phyloP scores from a whole-genome alignment of 768 basidiomycete genomes.

The Kwoniella botswanensis region DNA sequence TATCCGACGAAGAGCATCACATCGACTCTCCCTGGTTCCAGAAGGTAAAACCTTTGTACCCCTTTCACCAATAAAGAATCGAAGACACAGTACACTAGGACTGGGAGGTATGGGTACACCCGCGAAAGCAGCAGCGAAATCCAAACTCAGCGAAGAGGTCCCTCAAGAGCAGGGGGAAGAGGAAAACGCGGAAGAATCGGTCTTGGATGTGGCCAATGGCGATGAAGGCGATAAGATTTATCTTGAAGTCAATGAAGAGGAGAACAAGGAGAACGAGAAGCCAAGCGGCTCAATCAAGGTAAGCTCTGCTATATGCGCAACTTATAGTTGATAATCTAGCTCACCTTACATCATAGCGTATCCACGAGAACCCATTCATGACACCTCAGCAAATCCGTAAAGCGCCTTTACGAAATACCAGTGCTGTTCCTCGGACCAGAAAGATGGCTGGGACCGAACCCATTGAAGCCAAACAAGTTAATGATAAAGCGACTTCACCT shows the following conservation, averaged over 20 bases:
- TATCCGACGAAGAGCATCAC: conserved; percentile 35
- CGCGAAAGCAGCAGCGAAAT: neutral
- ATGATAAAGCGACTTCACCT: neutral
- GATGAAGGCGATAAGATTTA: conserved; percentile 52
- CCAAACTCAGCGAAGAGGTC: conserved; percentile 27
- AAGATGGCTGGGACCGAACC: neutral
- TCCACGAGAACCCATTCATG: conserved; percentile 34
- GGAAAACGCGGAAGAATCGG: conserved; percentile 15
- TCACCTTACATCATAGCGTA: conserved; percentile 17
- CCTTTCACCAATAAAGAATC: conserved; percentile 39
- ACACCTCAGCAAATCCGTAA: conserved; percentile 38
- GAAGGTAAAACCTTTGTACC: conserved; percentile 45
- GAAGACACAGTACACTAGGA: conserved; percentile 39
- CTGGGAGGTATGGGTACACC: conserved; percentile 19
- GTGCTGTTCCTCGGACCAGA: conserved; percentile 38
- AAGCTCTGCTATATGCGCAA: neutral
- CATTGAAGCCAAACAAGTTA: neutral
- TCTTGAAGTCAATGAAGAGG: conserved; percentile 42
- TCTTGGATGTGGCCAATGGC: conserved; percentile 39
- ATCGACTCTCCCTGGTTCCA: conserved; percentile 47
- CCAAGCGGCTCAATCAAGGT: neutral
- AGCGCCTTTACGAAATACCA: conserved; percentile 35
- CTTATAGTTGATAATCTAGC: neutral
- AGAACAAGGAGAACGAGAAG: conserved; percentile 21
- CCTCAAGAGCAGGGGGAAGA: conserved; percentile 23